Conservation (phyloP, 768 basidiomycete species). For the Xerocomus spinulosus region DNA sequence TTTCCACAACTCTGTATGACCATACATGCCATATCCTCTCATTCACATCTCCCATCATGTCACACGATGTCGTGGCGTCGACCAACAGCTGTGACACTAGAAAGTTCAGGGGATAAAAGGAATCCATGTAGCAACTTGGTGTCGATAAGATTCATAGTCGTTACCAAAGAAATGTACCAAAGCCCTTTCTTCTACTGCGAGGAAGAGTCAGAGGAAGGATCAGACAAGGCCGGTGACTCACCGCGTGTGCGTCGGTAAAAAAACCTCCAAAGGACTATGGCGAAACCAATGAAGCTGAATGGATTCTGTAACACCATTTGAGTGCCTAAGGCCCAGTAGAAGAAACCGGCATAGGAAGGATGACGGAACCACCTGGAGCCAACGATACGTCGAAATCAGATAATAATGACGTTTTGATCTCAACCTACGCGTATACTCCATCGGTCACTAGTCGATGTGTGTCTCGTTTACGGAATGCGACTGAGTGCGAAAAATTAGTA, state of each 20-base stretch:
- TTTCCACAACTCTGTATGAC: slow-evolving; percentile 25
- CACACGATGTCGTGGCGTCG: not conserved
- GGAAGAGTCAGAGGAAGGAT: slow-evolving; percentile 3
- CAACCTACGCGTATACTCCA: slow-evolving; percentile 80
- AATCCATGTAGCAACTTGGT: slow-evolving; percentile 77
- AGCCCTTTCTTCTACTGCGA: slow-evolving; percentile 72
- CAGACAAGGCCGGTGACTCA: slow-evolving; percentile 36
- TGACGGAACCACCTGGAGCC: slow-evolving; percentile 61
- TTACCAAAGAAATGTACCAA: slow-evolving; percentile 87
- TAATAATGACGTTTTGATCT: not conserved
- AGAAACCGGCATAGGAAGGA: slow-evolving; percentile 96
- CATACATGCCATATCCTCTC: slow-evolving; percentile 19
- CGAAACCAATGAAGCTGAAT: slow-evolving; percentile 62
- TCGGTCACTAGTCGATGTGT: slow-evolving; percentile 79
- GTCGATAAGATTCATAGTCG: slow-evolving; percentile 74
- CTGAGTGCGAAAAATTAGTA: slow-evolving; percentile 87
- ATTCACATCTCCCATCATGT: not conserved
- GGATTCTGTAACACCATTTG: slow-evolving; percentile 90
- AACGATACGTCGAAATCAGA: not conserved
- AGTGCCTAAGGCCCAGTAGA: slow-evolving; percentile 95
- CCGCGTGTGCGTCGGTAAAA: slow-evolving; percentile 78
- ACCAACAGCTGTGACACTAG: not conserved
- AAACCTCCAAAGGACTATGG: slow-evolving; percentile 75
- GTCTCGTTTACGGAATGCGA: slow-evolving; percentile 69
- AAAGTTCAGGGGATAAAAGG: slow-evolving; percentile 67